Evolutionary conservation across 345 rosid genomes (phyloP).

Genomic region (Murraya koenigii): DNA sequence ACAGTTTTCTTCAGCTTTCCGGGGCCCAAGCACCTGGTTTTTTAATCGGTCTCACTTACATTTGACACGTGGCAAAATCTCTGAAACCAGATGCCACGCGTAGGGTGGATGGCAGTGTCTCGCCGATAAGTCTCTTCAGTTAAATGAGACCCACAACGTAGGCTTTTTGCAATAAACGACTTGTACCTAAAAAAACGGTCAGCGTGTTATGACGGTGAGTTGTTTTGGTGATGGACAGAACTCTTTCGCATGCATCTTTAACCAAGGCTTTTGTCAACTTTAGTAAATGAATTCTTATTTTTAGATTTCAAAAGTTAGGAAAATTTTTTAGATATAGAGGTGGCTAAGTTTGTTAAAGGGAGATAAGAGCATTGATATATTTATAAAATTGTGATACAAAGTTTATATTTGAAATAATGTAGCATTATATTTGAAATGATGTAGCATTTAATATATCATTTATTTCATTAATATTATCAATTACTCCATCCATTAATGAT

Average conservation of each 20-base stretch:
- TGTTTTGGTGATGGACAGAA: background rate
- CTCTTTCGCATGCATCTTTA: background rate
- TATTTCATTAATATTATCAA: too few relatives aligned
- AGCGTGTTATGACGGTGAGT: background rate
- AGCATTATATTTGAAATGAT: too few relatives aligned
- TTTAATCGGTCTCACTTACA: background rate
- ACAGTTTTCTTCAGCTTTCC: background rate
- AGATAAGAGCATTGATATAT: too few relatives aligned
- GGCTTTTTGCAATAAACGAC: constrained; percentile 11
- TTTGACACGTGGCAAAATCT: background rate
- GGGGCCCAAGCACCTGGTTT: background rate
- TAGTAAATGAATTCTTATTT: background rate
- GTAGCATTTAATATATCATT: too few relatives aligned
- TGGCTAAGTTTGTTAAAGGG: too few relatives aligned
- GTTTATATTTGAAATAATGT: too few relatives aligned
- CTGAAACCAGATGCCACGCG: background rate
- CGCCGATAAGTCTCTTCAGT: background rate
- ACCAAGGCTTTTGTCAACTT: background rate
- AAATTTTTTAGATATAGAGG: too few relatives aligned
- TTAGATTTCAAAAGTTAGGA: background rate
- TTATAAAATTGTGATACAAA: too few relatives aligned
- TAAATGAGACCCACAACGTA: background rate
- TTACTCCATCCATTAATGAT: too few relatives aligned
- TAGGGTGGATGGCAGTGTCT: background rate
- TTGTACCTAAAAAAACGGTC: constrained; percentile 21